Evolutionary conservation across 768 basidiomycete genomes (phyloP), one percentile per base, ranked within the genome.

Genomic region (Tulasnella sp.): DNA sequence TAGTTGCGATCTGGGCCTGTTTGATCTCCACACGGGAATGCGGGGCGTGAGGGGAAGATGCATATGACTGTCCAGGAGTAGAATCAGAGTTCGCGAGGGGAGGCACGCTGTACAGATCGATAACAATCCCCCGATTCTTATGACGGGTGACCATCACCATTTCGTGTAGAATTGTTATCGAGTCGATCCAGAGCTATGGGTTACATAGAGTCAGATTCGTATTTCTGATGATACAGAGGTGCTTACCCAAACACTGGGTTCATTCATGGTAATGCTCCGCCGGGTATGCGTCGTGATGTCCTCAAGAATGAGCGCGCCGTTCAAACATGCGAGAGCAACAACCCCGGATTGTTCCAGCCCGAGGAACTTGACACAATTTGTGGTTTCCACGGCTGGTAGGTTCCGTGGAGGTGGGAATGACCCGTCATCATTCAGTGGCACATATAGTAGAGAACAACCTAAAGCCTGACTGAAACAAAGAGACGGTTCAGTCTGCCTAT

Each of bases 31-130:
- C 19, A 7, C 45, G 26, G 19, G 26, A 21, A 19, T 48, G 45
- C n/a, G 26, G 45, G 11, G 11, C 41, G 41, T 43, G 11, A n/a
- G 41, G n/a, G 27, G 41, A 42, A 56, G 38, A 42, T 2, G 27
- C 27, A 32, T 9, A 42, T 44, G 41, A n/a, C n/a, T n/a, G n/a
- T n/a, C n/a, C 47, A 34, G 3, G 58, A 24, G 8, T 48, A 30
- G 2, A 38, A 30, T 24, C 29, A 26, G 24, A 8, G 4, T 52
- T 7, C 26, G 19, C 10, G 7, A 9, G 4, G 26, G 13, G 17
- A 47, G 21, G 29, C 4, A 59, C 23, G 11, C 50, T 24, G 38
- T 59, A 59, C 15, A 41, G 44, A 49, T 59, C 58, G 29, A 59
- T 32, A 19, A 34, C 26, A 4, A 59, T 41, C 3, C 58, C 49